Base-by-base conservation (phyloP, 352 stramenopile species). In the Achlya hypogyna region DNA sequence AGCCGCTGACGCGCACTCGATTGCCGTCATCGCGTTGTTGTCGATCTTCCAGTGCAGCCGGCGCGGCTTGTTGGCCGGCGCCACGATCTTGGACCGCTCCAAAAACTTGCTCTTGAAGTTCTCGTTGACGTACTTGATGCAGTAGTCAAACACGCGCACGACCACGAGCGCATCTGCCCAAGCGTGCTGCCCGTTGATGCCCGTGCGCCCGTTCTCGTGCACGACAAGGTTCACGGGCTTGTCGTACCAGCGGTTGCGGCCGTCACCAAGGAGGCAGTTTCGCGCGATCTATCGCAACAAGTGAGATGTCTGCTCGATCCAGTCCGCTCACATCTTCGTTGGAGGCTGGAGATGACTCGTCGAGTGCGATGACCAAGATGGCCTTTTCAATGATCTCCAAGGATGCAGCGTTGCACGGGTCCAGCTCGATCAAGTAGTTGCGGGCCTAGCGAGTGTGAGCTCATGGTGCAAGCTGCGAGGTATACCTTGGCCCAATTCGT, bases 141-240 rank as follows among this genome's bases (percentile, higher is more conserved):
- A 93, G 60, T 96, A 97, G 75, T 98, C 91, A 59, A 97, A 97
- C 34, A 97, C 80, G 20, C 90, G 84, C 25, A 98, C 89, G 4
- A 98, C 87, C 35, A 98, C 93, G 69, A 98, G 91, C 22, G 95
- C 96, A 77, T 99, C 96, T 70, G 97, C 97, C 96, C 97, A 98
- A 35, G 88, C 91, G 75, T 99, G 96, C 74, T 99, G 92, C n/a
- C 93, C 94, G 51, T 97, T 88, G 66, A 98, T 72, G 5, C 95
- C 96, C 38, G 89, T 93, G 69, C 97, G 97, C 40, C 91, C 95
- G 74, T 99, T 98, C 35, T 95, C 84, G 62, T 97, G 95, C 53
- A 98, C 95, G 65, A 99, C 89, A 31, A 99, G 70, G 73, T 98
- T 97, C 71, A 99, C 93, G 14, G 93, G 93, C 77, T 99, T 99